These are phyloP conservation scores for Plectosphaerella plurivora DNA, from an alignment of 2,329 filamentous ascomycete species.

Conservation along the genomic window DNA sequence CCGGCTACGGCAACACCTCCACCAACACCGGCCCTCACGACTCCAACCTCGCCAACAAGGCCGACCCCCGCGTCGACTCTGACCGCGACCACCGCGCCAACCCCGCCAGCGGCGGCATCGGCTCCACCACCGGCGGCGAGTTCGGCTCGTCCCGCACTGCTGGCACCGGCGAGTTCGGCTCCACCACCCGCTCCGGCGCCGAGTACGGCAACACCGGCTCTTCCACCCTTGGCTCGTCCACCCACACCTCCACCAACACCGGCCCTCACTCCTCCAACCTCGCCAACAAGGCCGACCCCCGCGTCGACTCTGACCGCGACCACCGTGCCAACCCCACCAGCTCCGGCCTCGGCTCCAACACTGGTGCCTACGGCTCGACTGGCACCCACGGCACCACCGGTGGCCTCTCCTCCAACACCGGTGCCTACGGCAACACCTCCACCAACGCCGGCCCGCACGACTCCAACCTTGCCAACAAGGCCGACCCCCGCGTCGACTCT, in stretches of 20 bases:
- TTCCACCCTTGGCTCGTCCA: neutral
- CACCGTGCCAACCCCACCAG: constrained; percentile 22
- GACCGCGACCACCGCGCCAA: constrained; percentile 28
- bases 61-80: constrained; percentile 43
- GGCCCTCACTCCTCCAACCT: constrained; percentile 44
- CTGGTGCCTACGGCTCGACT: constrained; percentile 11
- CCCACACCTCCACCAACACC: constrained; percentile 6
- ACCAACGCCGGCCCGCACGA: constrained; percentile 37
- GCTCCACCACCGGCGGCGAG: neutral
- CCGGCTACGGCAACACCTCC: constrained; percentile 26
- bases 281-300: constrained; percentile 48
- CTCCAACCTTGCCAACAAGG: constrained; percentile 43
- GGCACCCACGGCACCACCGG: constrained; percentile 12
- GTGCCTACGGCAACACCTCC: too few species aligned
- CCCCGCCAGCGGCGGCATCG: constrained; percentile 1
- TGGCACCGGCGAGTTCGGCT: constrained; percentile 30
- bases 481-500: constrained; percentile 50
- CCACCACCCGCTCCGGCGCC: constrained; percentile 14
- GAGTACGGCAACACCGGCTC: constrained; percentile 8
- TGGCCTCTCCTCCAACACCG: constrained; percentile 11
- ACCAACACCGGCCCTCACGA: constrained; percentile 29
- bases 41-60: constrained; percentile 35
- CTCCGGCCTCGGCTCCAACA: constrained; percentile 16
- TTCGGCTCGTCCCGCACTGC: constrained; percentile 7
- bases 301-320: constrained; percentile 50